These are phyloP conservation scores for Cydonia oblonga DNA, from an alignment of 331 rosid genomes.

Conservation along the genomic window DNA sequence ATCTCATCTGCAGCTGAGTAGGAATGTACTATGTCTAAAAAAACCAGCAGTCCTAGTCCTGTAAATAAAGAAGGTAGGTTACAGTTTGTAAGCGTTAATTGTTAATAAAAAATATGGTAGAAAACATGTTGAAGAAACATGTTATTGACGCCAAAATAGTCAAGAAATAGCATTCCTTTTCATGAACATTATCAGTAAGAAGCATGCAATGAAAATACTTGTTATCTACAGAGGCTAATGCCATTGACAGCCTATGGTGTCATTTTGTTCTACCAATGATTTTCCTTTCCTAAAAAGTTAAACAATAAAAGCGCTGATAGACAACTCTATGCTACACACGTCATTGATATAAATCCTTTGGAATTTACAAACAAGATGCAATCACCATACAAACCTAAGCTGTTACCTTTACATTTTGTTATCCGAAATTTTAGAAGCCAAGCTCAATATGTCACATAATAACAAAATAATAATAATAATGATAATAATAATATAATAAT, in stretches of 20 bases:
- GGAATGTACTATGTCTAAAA: constrained; percentile 90
- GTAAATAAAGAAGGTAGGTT: constrained; percentile 18
- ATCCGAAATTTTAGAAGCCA: background rate
- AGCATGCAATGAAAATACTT: background rate
- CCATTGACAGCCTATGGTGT: background rate
- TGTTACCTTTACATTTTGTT: background rate
- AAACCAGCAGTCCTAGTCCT: constrained; percentile 79
- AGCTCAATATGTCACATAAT: background rate
- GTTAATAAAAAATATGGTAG: background rate
- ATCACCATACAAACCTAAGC: background rate
- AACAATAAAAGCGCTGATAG: background rate
- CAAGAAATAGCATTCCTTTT: background rate
- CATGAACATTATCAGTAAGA: background rate
- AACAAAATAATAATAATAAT: background rate
- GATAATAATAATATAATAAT: too few species aligned
- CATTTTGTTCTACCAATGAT: background rate
- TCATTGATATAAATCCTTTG: background rate
- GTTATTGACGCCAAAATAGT: background rate
- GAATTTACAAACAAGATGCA: background rate
- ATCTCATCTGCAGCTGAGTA: constrained; percentile 96
- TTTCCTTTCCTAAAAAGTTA: background rate
- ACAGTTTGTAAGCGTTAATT: constrained; percentile 3
- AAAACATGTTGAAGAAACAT: background rate
- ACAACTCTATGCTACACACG: background rate
- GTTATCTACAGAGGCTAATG: background rate